These are phyloP conservation scores for Neolentinus lepideus DNA, from an alignment of 1,284 basidiomycete species.

Conservation along the genomic window DNA sequence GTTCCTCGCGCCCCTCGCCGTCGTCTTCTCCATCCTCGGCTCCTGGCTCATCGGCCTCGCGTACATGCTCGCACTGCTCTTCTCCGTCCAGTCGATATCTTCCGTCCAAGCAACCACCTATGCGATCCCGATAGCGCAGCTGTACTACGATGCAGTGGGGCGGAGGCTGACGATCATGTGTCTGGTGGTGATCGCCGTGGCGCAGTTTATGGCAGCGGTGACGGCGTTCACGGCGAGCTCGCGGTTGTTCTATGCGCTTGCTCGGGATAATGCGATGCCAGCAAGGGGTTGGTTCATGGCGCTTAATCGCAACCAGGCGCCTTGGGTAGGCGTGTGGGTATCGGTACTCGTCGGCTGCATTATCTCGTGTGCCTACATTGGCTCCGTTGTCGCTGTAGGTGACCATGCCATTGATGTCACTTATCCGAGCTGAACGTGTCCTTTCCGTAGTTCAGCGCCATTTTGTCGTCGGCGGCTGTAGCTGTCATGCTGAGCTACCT, in stretches of 20 bases:
- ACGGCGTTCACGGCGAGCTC: constrained; percentile 58
- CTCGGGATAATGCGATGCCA: constrained; percentile 46
- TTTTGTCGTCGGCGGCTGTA: constrained; percentile 48
- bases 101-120: constrained; percentile 40
- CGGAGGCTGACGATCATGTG: constrained; percentile 41
- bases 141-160: constrained; percentile 51
- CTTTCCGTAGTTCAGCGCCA: constrained; percentile 41
- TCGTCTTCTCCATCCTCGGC: constrained; percentile 48
- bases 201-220: constrained; percentile 50
- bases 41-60: constrained; percentile 54
- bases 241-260: constrained; percentile 48
- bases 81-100: constrained; percentile 46
- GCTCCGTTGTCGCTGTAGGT: constrained; percentile 45
- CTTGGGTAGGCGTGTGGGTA: constrained; percentile 49
- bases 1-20: constrained; percentile 47
- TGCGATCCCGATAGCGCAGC: constrained; percentile 52
- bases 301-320: constrained; percentile 47
- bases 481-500: constrained; percentile 54
- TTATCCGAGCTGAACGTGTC: background rate
- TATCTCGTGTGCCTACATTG: constrained; percentile 54
- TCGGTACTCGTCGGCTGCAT: constrained; percentile 47
- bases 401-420: background rate
- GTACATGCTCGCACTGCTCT: constrained; percentile 55
- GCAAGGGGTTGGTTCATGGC: constrained; percentile 35
- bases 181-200: constrained; percentile 39